Base-by-base conservation (phyloP, 1,139 yeast species). In the Groenewaldozyma sp. region DNA sequence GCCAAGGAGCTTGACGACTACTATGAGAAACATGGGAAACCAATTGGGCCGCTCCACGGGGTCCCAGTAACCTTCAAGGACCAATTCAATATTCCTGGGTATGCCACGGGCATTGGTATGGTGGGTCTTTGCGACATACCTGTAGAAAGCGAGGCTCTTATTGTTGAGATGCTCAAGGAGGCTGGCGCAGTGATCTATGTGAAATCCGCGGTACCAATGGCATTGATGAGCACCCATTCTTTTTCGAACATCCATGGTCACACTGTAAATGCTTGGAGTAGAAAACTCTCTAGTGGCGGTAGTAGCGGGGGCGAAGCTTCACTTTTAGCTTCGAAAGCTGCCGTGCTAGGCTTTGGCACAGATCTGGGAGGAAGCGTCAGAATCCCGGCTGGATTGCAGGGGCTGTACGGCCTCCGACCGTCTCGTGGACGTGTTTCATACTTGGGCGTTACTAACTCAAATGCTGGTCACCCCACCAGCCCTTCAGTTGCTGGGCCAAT, bases 351-450 rank as follows among this genome's bases (percentile, higher is more conserved):
- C 34, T 68, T 81, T 43, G 88, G 88, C 19, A 72, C 82, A 29
- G 91, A 81, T 59, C 79, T 81, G 50, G 91, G 91, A 45, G 93
- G 91, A 1, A 76, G 83, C 1, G 76, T 81, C 45, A 70, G 91
- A 55, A 77, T 71, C 5, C 93, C 91, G 2, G 82, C 87, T 27
- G 86, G 84, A 0, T 79, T 68, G 53, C 70, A 77, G 34, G 86
- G 86, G 19, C 59, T 71, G 44, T 73, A 66, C 55, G 88, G 86
- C 16, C 64, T 81, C 47, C 74, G 83, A 61, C 87, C 88, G 34
- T 67, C 84, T 7, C 64, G 81, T 3, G 73, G 74, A 56, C 69
- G 88, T 60, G 61, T 78, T 37, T 69, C 81, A 2, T 34, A 36
- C 17, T 17, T 32, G 11, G 45, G 45, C 10, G 19, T 26, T n/a